Evolutionary conservation across 1,284 basidiomycete species (phyloP).

Genomic region (Trametes polyzona): DNA sequence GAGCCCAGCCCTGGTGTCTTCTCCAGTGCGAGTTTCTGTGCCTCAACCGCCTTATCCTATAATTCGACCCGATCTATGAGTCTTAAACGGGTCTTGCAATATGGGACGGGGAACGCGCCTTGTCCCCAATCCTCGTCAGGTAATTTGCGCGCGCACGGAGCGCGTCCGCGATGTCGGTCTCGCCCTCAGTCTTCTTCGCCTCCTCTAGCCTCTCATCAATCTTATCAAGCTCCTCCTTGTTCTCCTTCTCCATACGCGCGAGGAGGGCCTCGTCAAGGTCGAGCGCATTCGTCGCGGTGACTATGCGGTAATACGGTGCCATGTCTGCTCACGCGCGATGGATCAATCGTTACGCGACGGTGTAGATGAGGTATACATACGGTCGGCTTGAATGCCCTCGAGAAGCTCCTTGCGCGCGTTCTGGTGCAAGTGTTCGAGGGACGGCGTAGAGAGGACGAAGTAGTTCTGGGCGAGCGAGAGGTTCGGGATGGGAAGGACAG

Average conservation of each 20-base stretch:
- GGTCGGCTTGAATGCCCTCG: constrained; percentile 84
- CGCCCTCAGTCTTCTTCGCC: constrained; percentile 91
- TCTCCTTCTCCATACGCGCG: constrained; percentile 73
- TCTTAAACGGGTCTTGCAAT: neutral
- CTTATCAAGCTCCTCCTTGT: constrained; percentile 75
- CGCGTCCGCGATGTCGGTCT: constrained; percentile 91
- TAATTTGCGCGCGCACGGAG: constrained; percentile 88
- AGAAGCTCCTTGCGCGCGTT: constrained; percentile 70
- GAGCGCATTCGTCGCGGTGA: constrained; percentile 54
- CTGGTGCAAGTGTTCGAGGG: constrained; percentile 66
- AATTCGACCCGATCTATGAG: neutral
- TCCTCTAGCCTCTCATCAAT: constrained; percentile 84
- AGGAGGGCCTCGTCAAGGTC: constrained; percentile 64
- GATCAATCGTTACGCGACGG: neutral
- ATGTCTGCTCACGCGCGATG: constrained; percentile 56
- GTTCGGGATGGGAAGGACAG: constrained; percentile 85
- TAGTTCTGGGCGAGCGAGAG: constrained; percentile 78
- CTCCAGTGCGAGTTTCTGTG: constrained; percentile 85
- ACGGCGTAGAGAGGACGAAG: constrained; percentile 71
- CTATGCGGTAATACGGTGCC: constrained; percentile 76
- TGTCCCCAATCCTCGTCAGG: constrained; percentile 90
- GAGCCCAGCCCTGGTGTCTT: constrained; percentile 95
- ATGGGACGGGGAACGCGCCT: constrained; percentile 50
- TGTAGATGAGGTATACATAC: constrained; percentile 46
- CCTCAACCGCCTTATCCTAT: constrained; percentile 76